Base-by-base conservation (phyloP, 345 rosid genomes). In the Bruguiera sexangula region DNA sequence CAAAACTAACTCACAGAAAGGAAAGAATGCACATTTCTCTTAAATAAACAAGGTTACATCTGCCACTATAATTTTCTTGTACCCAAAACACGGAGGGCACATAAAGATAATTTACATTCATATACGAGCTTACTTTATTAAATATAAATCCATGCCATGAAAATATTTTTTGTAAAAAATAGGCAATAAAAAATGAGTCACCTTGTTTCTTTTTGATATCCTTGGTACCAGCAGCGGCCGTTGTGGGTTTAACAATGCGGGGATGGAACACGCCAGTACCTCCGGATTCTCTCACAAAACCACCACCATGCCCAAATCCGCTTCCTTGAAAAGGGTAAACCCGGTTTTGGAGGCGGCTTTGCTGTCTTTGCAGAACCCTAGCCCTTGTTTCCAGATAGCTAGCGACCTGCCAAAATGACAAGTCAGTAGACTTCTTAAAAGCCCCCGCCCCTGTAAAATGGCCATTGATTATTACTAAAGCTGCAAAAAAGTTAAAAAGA, bases 201-300 rank as follows among this genome's bases (percentile, higher is more conserved):
- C 83, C 72, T 66, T 62, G 82, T 57, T 73, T 78, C 74, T 30
- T 80, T 32, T 63, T 71, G 18, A 55, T 27, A 53, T 63, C 73
- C 65, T 18, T 52, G 62, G 39, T 11, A 26, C 54, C n/a, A 26
- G 63, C 31, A 20, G 66, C 6, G 15, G 20, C 27, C 31, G 67
- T 32, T 32, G 69, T 4, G 68, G 63, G 39, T 26, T 69, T 71
- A 13, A 57, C 68, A 43, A 78, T 43, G 53, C 84, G 82, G 30
- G 89, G 86, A 71, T 83, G 86, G 58, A 85, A 85, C 73, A 85
- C 89, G 20, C 89, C 85, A 6, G 89, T 85, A 8, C 89, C 89
- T 15, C 83, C 79, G 9, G 78, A 79, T 53, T 77, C 83, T 69
- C 79, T 83, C 72, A 26, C 59, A 31, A 63, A 52, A 67, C 78